Conservation (phyloP, 768 basidiomycete genomes). For the Glaciozyma martinii region DNA sequence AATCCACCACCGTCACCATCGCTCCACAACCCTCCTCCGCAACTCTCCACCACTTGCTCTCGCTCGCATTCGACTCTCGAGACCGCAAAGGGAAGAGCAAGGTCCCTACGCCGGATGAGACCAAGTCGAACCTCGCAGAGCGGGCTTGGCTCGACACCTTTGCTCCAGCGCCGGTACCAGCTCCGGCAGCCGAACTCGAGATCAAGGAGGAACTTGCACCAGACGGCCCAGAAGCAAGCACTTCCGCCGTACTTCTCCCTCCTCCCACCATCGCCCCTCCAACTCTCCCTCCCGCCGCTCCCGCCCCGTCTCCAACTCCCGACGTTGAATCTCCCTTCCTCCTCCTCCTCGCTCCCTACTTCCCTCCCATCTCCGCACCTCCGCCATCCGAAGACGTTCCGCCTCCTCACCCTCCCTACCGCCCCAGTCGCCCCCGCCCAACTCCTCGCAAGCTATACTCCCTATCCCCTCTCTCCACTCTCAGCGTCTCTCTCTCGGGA, state of each 20-base stretch:
- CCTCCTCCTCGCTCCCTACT: conserved; percentile 18
- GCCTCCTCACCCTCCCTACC: neutral
- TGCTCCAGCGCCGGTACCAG: neutral
- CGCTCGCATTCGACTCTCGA: neutral
- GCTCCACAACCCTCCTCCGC: conserved; percentile 2
- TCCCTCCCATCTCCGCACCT: neutral
- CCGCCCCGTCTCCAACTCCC: no score
- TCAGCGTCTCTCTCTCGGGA: conserved; percentile 10
- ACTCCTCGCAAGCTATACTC: neutral
- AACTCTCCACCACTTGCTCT: conserved; percentile 10
- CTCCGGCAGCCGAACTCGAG: neutral
- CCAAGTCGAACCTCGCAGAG: neutral
- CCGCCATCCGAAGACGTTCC: neutral
- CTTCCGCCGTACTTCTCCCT: neutral
- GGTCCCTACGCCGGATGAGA: conserved; percentile 17
- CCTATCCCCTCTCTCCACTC: conserved; percentile 1
- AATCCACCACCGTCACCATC: conserved; percentile 7
- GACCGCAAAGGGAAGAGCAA: conserved; percentile 27
- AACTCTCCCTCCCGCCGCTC: neutral
- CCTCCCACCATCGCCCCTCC: neutral
- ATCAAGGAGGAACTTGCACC: neutral
- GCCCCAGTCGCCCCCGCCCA: neutral
- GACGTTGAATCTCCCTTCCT: conserved; percentile 18
- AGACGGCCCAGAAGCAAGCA: neutral
- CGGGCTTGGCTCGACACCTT: conserved; percentile 16